Evolutionary conservation across 2,329 filamentous ascomycete species (phyloP).

Genomic region (Microsporum audouinii): DNA sequence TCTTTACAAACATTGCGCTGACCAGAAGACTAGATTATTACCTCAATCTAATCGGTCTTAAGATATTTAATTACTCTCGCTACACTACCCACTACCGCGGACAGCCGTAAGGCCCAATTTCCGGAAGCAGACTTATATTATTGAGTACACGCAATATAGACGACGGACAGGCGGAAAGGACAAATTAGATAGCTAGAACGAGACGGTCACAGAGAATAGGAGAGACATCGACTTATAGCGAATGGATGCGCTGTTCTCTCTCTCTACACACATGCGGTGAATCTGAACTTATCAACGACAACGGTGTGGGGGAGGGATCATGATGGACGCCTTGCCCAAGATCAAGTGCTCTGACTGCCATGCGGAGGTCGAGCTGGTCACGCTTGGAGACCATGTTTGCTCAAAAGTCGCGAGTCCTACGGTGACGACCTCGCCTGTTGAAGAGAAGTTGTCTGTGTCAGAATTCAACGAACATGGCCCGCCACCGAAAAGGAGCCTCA

Average conservation of each 20-base stretch:
- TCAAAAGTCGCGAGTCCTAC: constrained; percentile 14
- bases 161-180: background rate
- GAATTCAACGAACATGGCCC: background rate
- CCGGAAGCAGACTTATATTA: background rate
- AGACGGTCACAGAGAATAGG: background rate
- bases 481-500: constrained; percentile 8
- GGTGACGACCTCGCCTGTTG: background rate
- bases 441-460: background rate
- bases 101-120: background rate
- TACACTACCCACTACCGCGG: background rate
- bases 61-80: background rate
- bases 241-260: background rate
- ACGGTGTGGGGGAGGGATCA: background rate
- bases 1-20: background rate
- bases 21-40: background rate
- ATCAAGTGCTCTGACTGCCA: constrained; percentile 82
- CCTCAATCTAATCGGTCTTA: background rate
- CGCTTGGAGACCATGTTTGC: constrained; percentile 79
- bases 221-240: background rate
- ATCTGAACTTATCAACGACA: background rate
- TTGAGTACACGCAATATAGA: background rate
- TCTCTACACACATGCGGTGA: background rate
- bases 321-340: constrained; percentile 55
- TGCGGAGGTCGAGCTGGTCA: constrained; percentile 65
- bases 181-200: background rate